Evolutionary conservation across 2,329 filamentous ascomycete genomes (phyloP).

Genomic region (Pestalotiopsis sp.): DNA sequence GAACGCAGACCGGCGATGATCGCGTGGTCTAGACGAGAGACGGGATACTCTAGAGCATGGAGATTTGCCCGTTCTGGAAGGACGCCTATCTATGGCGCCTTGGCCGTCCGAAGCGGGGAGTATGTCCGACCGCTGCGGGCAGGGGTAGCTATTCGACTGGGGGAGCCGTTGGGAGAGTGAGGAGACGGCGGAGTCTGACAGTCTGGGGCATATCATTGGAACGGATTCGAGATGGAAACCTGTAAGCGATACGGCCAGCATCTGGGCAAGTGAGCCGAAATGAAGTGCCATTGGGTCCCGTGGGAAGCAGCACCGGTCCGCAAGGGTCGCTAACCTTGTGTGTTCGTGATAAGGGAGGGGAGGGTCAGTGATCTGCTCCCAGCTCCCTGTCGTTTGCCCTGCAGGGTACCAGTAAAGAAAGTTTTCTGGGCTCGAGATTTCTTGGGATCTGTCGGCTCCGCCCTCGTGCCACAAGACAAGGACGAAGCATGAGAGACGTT

Average conservation of each 20-base stretch:
- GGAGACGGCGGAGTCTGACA: not conserved
- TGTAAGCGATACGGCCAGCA: constrained; percentile 5
- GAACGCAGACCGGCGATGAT: constrained; percentile 22
- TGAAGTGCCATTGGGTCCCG: constrained; percentile 6
- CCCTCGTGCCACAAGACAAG: no score
- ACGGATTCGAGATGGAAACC: constrained; percentile 2
- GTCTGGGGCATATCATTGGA: constrained; percentile 4
- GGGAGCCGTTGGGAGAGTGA: not conserved
- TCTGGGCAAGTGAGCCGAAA: not conserved
- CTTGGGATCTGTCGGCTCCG: no score
- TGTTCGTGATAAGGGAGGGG: not conserved
- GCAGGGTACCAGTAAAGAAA: no score
- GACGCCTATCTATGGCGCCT: constrained; percentile 25
- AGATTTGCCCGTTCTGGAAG: constrained; percentile 33
- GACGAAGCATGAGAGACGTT: no score
- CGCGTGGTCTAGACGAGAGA: constrained; percentile 25
- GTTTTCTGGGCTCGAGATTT: no score
- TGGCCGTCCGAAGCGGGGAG: constrained; percentile 10
- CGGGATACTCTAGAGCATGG: constrained; percentile 26
- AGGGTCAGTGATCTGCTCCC: not conserved
- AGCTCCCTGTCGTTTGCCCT: not conserved
- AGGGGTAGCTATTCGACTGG: not conserved
- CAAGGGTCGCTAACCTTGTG: not conserved
- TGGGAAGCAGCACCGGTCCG: not conserved
- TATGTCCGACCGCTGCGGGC: constrained; percentile 4